phyloP scores from a whole-genome alignment of 1,139 yeast species.

The Scheffersomyces insectosa region DNA sequence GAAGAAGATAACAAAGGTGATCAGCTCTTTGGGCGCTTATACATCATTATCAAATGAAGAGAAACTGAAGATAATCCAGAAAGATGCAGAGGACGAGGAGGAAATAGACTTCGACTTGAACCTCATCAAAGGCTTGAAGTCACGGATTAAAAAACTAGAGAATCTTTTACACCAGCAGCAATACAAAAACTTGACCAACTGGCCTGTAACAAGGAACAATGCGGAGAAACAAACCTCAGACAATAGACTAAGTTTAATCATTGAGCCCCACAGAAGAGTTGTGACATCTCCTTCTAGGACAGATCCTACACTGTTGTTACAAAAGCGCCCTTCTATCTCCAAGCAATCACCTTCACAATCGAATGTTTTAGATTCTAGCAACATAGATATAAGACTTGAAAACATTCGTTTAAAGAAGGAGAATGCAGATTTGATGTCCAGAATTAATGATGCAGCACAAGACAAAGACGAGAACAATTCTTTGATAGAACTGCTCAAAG shows the following conservation, averaged over 20 bases:
- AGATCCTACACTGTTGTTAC: conserved; percentile 26
- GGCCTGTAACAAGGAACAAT: conserved; percentile 43
- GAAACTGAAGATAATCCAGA: conserved; percentile 8
- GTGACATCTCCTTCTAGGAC: conserved; percentile 7
- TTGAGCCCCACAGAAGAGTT: conserved; percentile 11
- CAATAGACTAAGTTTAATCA: conserved; percentile 21
- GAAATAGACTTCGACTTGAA: conserved; percentile 33
- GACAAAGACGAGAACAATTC: conserved; percentile 5
- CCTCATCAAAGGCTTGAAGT: conserved; percentile 55
- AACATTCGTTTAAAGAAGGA: conserved; percentile 39
- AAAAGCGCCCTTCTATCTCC: conserved; percentile 8
- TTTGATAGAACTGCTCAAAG: neutral
- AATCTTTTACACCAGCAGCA: conserved; percentile 66
- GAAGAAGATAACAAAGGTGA: conserved; percentile 37
- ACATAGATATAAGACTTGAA: conserved; percentile 46
- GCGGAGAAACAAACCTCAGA: conserved; percentile 8
- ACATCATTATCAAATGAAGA: conserved; percentile 19
- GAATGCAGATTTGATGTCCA: conserved; percentile 19
- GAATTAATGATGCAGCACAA: conserved; percentile 5
- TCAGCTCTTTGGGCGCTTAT: conserved; percentile 34
- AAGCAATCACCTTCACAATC: conserved; percentile 12
- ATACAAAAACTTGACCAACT: conserved; percentile 54
- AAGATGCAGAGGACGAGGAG: conserved; percentile 15
- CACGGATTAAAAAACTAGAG: conserved; percentile 64
- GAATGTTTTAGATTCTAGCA: conserved; percentile 35